These are phyloP conservation scores for Juglanconis sp. DNA, from an alignment of 2,329 filamentous ascomycete genomes.

Conservation along the genomic window DNA sequence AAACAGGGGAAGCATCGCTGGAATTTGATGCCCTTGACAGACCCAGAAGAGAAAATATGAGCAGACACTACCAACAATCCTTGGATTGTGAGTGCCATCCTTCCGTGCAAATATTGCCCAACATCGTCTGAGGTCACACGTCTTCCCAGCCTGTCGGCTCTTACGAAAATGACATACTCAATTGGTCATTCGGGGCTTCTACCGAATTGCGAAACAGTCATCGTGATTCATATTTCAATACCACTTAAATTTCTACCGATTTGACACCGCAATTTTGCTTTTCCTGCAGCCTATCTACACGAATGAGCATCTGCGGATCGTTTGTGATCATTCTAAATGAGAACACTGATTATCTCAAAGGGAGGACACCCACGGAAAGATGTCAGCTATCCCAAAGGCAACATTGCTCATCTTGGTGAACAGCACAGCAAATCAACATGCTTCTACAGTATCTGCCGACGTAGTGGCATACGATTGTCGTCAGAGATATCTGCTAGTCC, in stretches of 20 bases:
- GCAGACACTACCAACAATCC: neutral
- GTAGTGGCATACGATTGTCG: neutral
- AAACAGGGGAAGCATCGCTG: neutral
- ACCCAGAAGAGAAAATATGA: neutral
- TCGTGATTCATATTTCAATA: too few relatives aligned
- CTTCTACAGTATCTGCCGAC: neutral
- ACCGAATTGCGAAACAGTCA: too few relatives aligned
- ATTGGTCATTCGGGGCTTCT: neutral
- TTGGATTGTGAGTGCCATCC: neutral
- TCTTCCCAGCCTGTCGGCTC: neutral
- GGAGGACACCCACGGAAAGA: neutral
- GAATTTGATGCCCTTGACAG: slow-evolving; percentile 8
- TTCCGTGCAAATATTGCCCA: neutral
- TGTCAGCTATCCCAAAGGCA: neutral
- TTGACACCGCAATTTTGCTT: too few relatives aligned
- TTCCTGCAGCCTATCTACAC: too few relatives aligned
- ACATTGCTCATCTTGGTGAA: neutral
- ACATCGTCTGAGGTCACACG: neutral
- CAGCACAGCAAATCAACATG: neutral
- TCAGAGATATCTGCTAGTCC: neutral
- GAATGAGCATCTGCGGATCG: too few relatives aligned
- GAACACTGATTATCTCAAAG: neutral
- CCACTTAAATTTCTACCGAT: too few relatives aligned
- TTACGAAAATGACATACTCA: neutral
- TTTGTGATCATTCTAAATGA: too few relatives aligned